Conservation (phyloP, 805 yeast genomes). For the Candida ovalis region DNA sequence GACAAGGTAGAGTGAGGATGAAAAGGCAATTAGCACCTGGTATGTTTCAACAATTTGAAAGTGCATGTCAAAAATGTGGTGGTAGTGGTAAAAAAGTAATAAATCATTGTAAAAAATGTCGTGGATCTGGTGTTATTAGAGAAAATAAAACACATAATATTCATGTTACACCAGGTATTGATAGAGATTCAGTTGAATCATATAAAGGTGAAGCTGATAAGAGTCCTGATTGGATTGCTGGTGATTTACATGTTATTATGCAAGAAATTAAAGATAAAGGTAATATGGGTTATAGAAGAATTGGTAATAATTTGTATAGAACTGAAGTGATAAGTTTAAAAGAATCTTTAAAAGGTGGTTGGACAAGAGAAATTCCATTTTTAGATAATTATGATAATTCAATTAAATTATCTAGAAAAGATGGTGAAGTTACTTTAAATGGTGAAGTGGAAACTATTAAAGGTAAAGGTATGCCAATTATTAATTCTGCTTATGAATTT, state of each 20-base stretch:
- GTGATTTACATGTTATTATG: constrained; percentile 66
- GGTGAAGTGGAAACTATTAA: constrained; percentile 71
- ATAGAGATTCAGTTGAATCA: constrained; percentile 53
- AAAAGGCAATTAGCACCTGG: constrained; percentile 82
- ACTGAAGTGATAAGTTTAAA: constrained; percentile 70
- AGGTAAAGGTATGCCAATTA: constrained; percentile 84
- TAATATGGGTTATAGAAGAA: constrained; percentile 83
- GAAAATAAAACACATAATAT: constrained; percentile 55
- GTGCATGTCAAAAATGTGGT: constrained; percentile 71
- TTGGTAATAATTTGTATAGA: constrained; percentile 69
- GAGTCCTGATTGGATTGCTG: constrained; percentile 77
- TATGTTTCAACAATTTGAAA: constrained; percentile 82
- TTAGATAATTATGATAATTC: constrained; percentile 57
- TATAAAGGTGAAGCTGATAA: constrained; percentile 79
- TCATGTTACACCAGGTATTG: constrained; percentile 66
- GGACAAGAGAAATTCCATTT: constrained; percentile 66
- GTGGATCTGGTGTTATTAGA: constrained; percentile 62
- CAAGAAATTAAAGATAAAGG: constrained; percentile 46
- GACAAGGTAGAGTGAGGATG: constrained; percentile 65
- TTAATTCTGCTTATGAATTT: constrained; percentile 45
- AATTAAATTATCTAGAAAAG: constrained; percentile 42
- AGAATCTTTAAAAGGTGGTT: constrained; percentile 77
- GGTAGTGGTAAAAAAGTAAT: constrained; percentile 72
- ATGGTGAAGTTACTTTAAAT: constrained; percentile 50
- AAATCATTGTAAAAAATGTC: constrained; percentile 64